phyloP scores from a whole-genome alignment of 2,329 filamentous ascomycete species.

The Lithohypha guttulata region DNA sequence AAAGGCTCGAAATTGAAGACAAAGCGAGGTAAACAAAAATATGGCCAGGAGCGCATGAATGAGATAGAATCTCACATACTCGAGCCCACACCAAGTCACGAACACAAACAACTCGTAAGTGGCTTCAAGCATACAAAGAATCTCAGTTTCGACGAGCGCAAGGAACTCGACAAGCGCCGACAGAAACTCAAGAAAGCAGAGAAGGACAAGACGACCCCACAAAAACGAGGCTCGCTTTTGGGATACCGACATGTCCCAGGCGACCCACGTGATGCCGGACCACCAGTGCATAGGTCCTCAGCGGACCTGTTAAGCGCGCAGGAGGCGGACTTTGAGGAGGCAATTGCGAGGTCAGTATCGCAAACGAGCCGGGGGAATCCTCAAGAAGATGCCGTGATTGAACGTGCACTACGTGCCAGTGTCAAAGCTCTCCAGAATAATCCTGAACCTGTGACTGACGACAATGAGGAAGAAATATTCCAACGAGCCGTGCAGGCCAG shows the following conservation, averaged over 20 bases:
- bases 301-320: slow-evolving; percentile 14
- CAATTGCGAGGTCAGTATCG: slow-evolving; percentile 58
- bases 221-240: slow-evolving; percentile 14
- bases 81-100: slow-evolving; percentile 23
- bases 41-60: slow-evolving; percentile 36
- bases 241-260: slow-evolving; percentile 9
- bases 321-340: slow-evolving; percentile 53
- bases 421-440: slow-evolving; percentile 45
- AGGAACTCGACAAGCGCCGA: slow-evolving; percentile 35
- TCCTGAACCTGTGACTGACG: slow-evolving; percentile 9
- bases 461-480: slow-evolving; percentile 25
- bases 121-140: slow-evolving; percentile 43
- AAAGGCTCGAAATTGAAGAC: slow-evolving; percentile 49
- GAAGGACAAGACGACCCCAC: slow-evolving; percentile 19
- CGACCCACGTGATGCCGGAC: slow-evolving; percentile 4
- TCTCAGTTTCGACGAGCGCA: slow-evolving; percentile 42
- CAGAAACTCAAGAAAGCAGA: slow-evolving; percentile 22
- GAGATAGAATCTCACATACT: slow-evolving; percentile 39
- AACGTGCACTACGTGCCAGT: slow-evolving; percentile 63
- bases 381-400: slow-evolving; percentile 59
- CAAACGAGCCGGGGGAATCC: slow-evolving; percentile 60
- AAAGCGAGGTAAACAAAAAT: slow-evolving; percentile 28
- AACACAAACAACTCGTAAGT: slow-evolving; percentile 27
- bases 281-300: background rate
- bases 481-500: slow-evolving; percentile 23